Conservation (phyloP, 805 yeast genomes). For the Metschnikowia chrysomelidarum region DNA sequence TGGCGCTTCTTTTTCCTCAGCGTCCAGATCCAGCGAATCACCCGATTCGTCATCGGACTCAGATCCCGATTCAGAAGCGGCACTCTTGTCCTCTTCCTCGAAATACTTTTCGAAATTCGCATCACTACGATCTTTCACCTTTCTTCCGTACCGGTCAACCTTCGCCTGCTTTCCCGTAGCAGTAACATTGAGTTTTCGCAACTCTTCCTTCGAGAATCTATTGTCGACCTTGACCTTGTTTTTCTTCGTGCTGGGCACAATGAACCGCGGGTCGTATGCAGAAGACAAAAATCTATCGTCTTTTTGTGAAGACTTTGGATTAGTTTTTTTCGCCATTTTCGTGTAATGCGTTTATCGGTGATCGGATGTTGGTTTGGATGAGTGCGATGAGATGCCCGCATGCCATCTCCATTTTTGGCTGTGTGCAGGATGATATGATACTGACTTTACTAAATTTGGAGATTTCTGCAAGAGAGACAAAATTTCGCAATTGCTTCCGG, state of each 20-base stretch:
- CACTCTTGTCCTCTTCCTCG: conserved; percentile 46
- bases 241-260: conserved; percentile 64
- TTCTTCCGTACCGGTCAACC: conserved; percentile 88
- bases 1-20: conserved; percentile 5
- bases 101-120: conserved; percentile 55
- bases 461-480: no score
- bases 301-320: conserved; percentile 36
- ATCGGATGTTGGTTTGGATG: neutral
- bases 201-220: conserved; percentile 70
- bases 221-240: conserved; percentile 78
- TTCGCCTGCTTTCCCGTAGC: conserved; percentile 55
- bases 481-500: no score
- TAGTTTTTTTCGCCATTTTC: conserved; percentile 9
- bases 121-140: conserved; percentile 42
- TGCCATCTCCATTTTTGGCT: no score
- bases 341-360: no score
- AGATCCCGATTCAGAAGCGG: conserved; percentile 27
- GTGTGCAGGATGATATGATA: no score
- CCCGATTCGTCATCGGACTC: neutral
- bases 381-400: conserved; percentile 10
- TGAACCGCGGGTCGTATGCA: conserved; percentile 86
- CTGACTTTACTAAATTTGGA: no score
- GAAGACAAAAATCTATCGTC: conserved; percentile 81
- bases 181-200: conserved; percentile 46
- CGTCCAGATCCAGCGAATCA: conserved; percentile 15